These are phyloP conservation scores for Rhamnella rubrinervis DNA, from an alignment of 331 rosid species.

Conservation along the genomic window DNA sequence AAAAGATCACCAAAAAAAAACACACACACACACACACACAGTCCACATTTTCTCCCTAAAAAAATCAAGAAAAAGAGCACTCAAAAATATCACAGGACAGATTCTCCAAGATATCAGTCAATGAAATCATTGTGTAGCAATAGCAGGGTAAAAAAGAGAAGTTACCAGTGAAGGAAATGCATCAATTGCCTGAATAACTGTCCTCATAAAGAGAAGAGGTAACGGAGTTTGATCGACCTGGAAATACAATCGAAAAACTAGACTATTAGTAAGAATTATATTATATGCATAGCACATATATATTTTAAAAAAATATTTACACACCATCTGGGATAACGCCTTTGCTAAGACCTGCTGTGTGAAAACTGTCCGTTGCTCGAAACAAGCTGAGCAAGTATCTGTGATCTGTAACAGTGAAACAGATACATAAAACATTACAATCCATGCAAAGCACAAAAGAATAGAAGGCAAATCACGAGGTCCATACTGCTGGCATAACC, in stretches of 20 bases:
- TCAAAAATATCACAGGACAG: not conserved
- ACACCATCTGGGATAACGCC: conserved; percentile 93
- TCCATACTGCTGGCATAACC: not conserved
- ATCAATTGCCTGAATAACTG: conserved; percentile 96
- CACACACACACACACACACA: no score
- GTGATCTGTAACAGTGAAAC: conserved; percentile 68
- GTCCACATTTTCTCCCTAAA: not conserved
- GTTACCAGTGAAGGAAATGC: conserved; percentile 91
- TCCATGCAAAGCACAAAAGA: not conserved
- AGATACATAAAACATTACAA: conserved; percentile 6
- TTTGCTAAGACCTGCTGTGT: conserved; percentile 98
- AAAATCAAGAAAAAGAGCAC: not conserved
- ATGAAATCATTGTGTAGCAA: not conserved
- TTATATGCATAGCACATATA: not conserved
- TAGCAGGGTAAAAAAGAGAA: conserved; percentile 3
- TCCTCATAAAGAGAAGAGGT: conserved; percentile 99
- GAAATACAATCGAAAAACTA: conserved; percentile 15
- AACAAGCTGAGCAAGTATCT: conserved; percentile 97
- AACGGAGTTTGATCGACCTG: conserved; percentile 96
- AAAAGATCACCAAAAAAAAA: no score
- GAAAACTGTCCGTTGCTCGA: conserved; percentile 97
- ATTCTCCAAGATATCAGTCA: not conserved
- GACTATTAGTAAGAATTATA: not conserved
- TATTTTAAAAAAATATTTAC: conserved; percentile 10
- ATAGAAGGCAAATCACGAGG: not conserved